phyloP scores from a whole-genome alignment of 768 basidiomycete genomes.

The Amanita phalloides region DNA sequence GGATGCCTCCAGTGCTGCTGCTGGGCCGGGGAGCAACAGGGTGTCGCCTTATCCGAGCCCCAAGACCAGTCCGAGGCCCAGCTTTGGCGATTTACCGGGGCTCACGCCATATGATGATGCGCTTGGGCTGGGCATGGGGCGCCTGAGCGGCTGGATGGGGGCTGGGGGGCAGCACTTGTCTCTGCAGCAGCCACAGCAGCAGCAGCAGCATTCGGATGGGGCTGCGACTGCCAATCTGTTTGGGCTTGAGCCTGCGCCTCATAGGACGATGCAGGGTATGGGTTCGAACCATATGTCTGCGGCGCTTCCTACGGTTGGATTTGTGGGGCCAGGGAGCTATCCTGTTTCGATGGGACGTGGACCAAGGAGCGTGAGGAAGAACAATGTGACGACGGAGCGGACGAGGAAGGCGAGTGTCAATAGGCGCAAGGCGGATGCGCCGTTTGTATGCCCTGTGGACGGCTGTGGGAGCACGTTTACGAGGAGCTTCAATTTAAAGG shows the following conservation, averaged over 20 bases:
- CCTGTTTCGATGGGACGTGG: neutral
- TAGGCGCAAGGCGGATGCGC: slow-evolving; percentile 81
- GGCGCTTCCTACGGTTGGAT: neutral
- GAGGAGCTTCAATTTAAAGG: slow-evolving; percentile 88
- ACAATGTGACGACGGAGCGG: slow-evolving; percentile 84
- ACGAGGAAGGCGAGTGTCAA: slow-evolving; percentile 82
- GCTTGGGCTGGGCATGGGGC: neutral
- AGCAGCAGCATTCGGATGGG: neutral
- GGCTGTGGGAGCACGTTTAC: slow-evolving; percentile 87
- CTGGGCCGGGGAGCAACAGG: slow-evolving; percentile 15
- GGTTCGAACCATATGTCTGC: neutral
- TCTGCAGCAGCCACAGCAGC: neutral
- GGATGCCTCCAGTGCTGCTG: slow-evolving; percentile 7
- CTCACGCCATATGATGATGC: slow-evolving; percentile 16
- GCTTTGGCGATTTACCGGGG: slow-evolving; percentile 38
- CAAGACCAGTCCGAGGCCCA: slow-evolving; percentile 48
- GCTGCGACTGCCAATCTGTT: neutral
- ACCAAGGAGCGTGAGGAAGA: slow-evolving; percentile 29
- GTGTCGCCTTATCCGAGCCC: slow-evolving; percentile 61
- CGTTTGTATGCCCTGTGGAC: slow-evolving; percentile 72
- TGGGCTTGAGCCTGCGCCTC: neutral
- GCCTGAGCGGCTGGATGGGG: neutral
- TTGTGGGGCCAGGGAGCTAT: neutral
- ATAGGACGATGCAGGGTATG: neutral
- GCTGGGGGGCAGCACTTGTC: neutral